Evolutionary conservation across 176 grass and related monocot genomes (phyloP).

Genomic region (Eragrostis nindensis): DNA sequence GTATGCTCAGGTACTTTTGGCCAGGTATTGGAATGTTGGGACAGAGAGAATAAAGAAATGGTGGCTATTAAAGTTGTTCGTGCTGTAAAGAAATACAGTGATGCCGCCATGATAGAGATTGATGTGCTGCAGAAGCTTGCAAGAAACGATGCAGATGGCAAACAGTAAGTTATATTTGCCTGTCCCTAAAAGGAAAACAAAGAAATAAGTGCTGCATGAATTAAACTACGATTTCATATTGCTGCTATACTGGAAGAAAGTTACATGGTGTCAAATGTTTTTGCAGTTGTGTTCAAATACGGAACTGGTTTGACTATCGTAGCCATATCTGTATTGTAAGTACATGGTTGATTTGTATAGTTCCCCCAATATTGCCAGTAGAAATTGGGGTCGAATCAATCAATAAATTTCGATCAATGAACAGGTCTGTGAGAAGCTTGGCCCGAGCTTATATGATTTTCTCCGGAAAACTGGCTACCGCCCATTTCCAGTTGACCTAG

Average conservation of each 20-base stretch:
- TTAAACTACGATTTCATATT: constrained; percentile 28
- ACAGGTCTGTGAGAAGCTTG: constrained; percentile 88
- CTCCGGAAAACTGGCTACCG: constrained; percentile 63
- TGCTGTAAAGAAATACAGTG: constrained; percentile 71
- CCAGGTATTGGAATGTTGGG: constrained; percentile 94
- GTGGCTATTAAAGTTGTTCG: constrained; percentile 89
- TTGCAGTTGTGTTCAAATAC: constrained; percentile 85
- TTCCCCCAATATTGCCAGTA: constrained; percentile 47
- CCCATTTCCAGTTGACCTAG: constrained; percentile 71
- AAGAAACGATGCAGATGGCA: constrained; percentile 61
- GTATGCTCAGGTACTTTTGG: constrained; percentile 76
- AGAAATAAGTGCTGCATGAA: background rate
- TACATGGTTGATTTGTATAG: constrained; percentile 56
- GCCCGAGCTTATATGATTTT: constrained; percentile 80
- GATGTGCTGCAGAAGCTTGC: constrained; percentile 76
- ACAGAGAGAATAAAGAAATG: constrained; percentile 89
- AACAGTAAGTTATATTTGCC: constrained; percentile 55
- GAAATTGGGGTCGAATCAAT: constrained; percentile 45
- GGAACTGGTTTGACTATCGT: constrained; percentile 83
- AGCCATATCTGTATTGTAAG: constrained; percentile 93
- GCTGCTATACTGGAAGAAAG: constrained; percentile 23
- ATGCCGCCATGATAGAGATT: constrained; percentile 86
- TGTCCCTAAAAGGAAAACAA: background rate
- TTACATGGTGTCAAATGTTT: constrained; percentile 49
- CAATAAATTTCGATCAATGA: constrained; percentile 52